Evolutionary conservation across 2,329 filamentous ascomycete genomes (phyloP), one percentile per base, ranked within the genome.

Genomic region (Fusarium abutilonis): DNA sequence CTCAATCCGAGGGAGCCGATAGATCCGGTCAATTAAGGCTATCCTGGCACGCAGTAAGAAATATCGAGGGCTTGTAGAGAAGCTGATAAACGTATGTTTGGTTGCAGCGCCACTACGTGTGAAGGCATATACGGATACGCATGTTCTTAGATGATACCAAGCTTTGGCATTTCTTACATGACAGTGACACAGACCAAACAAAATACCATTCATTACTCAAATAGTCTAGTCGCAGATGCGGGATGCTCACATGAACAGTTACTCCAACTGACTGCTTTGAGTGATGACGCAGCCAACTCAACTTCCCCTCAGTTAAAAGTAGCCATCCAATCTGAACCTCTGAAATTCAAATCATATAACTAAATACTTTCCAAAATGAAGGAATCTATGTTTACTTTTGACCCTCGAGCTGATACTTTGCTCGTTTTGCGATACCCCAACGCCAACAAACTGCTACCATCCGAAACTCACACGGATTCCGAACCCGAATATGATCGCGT

Each of bases 1-100:
- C 26, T 64, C 21, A 72, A 66, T 35, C 43, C 72, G 4, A 71
- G 71, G 5, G 50, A 42, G 11, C 56, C 51, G 10, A 39, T 73
- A 6, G 57, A 68, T 32, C 46, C 39, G 11, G 44, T 21, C 3
- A 62, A 60, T 23, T 67, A 68, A 38, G 67, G 63, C 1, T 51
- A 67, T 45, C 50, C 53, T 1, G 65, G 63, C 23, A 73, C 67
- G 9, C n/a, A n/a, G n/a, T n/a, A n/a, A n/a, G n/a, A n/a, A n/a
- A n/a, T n/a, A n/a, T n/a, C n/a, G n/a, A 23, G 21, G 21, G 21
- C 21, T 6, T 23, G 6, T 6, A 23, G 21, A 6, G 21, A 23
- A 23, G 4, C 21, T 23, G 4, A 23, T 23, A 23, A 23, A 23
- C 4, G 21, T 23, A 23, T 23, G 21, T 23, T 23, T 23, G 21